Conservation (phyloP, 139 green algal species). For the Marvania coccoides region DNA sequence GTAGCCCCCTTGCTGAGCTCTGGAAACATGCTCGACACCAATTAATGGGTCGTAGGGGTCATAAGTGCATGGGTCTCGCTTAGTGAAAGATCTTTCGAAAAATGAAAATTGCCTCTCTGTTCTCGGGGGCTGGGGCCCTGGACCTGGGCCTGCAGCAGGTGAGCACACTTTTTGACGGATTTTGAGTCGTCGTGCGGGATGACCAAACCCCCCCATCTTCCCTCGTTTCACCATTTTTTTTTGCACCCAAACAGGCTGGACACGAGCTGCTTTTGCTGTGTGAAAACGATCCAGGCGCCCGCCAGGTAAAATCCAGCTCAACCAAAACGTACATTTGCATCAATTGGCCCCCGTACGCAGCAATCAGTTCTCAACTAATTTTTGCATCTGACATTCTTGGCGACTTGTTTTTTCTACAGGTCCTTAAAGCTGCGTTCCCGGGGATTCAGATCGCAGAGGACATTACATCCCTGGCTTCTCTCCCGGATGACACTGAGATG, state of each 20-base stretch:
- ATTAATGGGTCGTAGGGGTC: too few species aligned
- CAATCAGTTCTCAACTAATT: not conserved
- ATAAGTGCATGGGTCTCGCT: too few species aligned
- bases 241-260: conserved; percentile 46
- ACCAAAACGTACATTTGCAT: conserved; percentile 15
- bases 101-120: conserved; percentile 65
- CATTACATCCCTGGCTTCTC: conserved; percentile 9
- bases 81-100: too few species aligned
- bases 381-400: too few species aligned
- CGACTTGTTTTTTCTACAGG: conserved; percentile 1
- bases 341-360: too few species aligned
- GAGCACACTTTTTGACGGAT: not conserved
- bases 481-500: conserved; percentile 64
- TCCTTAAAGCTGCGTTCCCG: conserved; percentile 5
- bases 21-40: too few species aligned
- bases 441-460: conserved; percentile 15
- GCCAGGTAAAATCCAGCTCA: conserved; percentile 49
- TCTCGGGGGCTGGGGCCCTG: conserved; percentile 61
- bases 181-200: not conserved
- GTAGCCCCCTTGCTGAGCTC: too few species aligned
- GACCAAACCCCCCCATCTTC: too few species aligned
- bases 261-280: conserved; percentile 80
- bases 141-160: conserved; percentile 72
- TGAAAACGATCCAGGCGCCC: conserved; percentile 65
- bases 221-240: too few species aligned